These are phyloP conservation scores for Myxozyma lipomycoides DNA, from an alignment of 805 yeast genomes.

Conservation along the genomic window DNA sequence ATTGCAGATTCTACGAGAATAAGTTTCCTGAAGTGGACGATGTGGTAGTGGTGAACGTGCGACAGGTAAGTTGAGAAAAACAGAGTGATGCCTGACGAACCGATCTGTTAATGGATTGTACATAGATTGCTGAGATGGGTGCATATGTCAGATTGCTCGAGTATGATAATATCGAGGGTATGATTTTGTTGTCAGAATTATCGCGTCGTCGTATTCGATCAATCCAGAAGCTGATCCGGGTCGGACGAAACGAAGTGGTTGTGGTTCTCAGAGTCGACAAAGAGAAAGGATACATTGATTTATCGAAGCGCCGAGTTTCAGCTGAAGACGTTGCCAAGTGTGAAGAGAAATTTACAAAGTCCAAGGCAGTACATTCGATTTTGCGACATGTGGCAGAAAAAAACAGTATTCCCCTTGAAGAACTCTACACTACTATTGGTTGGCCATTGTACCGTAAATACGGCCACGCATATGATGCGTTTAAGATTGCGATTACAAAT, in stretches of 20 bases:
- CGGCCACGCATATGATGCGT: slow-evolving; percentile 97
- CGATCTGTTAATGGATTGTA: not conserved
- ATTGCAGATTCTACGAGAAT: slow-evolving; percentile 96
- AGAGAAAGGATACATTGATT: slow-evolving; percentile 96
- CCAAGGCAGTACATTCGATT: slow-evolving; percentile 97
- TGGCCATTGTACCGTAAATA: slow-evolving; percentile 96
- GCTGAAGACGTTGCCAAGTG: slow-evolving; percentile 95
- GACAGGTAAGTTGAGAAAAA: slow-evolving; percentile 44
- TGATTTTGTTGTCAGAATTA: slow-evolving; percentile 91
- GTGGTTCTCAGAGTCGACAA: slow-evolving; percentile 97
- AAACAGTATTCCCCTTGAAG: slow-evolving; percentile 81
- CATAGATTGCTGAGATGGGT: slow-evolving; percentile 92
- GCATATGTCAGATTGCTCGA: slow-evolving; percentile 94
- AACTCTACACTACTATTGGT: slow-evolving; percentile 80
- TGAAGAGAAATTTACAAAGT: slow-evolving; percentile 94
- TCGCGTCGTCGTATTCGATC: slow-evolving; percentile 98
- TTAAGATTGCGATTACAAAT: slow-evolving; percentile 92
- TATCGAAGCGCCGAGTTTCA: slow-evolving; percentile 96
- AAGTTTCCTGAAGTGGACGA: slow-evolving; percentile 98
- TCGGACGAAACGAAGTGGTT: slow-evolving; percentile 97
- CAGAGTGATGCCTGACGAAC: not conserved
- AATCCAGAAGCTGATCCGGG: slow-evolving; percentile 94
- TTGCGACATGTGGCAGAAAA: slow-evolving; percentile 98
- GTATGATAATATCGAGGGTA: slow-evolving; percentile 97
- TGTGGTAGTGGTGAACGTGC: slow-evolving; percentile 98